These are phyloP conservation scores for Glycine tomentella DNA, from an alignment of 306 rosid species.

Conservation along the genomic window DNA sequence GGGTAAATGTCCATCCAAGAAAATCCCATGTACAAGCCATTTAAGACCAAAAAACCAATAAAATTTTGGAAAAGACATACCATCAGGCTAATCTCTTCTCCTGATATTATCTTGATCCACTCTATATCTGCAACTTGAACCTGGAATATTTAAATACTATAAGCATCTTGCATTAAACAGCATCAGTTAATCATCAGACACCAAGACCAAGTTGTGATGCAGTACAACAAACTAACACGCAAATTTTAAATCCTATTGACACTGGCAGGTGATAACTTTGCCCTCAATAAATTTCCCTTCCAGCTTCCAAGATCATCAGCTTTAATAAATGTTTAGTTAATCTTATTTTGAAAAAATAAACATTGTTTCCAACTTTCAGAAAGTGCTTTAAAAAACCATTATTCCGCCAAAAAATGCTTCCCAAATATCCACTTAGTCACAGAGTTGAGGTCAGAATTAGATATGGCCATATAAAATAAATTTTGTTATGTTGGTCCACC, in stretches of 20 bases:
- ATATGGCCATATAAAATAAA: constrained; percentile 18
- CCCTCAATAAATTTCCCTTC: constrained; percentile 8
- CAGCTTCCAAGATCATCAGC: constrained; percentile 10
- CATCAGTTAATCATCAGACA: constrained; percentile 36
- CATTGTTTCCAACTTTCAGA: background rate
- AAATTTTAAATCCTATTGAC: constrained; percentile 29
- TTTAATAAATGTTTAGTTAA: constrained; percentile 1
- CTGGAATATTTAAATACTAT: constrained; percentile 56
- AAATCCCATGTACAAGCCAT: constrained; percentile 24
- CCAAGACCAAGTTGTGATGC: constrained; percentile 27
- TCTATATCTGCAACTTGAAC: constrained; percentile 93
- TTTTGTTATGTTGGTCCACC: background rate
- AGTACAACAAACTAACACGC: constrained; percentile 5
- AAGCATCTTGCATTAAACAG: constrained; percentile 29
- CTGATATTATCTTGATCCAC: constrained; percentile 79
- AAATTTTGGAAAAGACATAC: constrained; percentile 54
- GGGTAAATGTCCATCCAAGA: constrained; percentile 1
- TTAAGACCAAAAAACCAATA: constrained; percentile 30
- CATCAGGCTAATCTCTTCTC: constrained; percentile 81
- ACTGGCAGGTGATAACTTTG: constrained; percentile 17
- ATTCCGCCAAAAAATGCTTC: background rate
- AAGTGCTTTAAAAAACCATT: background rate
- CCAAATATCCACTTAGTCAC: background rate
- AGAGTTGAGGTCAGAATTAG: constrained; percentile 25
- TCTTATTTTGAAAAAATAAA: background rate